Base-by-base conservation (phyloP, 768 basidiomycete genomes). In the Calocera viscosa region DNA sequence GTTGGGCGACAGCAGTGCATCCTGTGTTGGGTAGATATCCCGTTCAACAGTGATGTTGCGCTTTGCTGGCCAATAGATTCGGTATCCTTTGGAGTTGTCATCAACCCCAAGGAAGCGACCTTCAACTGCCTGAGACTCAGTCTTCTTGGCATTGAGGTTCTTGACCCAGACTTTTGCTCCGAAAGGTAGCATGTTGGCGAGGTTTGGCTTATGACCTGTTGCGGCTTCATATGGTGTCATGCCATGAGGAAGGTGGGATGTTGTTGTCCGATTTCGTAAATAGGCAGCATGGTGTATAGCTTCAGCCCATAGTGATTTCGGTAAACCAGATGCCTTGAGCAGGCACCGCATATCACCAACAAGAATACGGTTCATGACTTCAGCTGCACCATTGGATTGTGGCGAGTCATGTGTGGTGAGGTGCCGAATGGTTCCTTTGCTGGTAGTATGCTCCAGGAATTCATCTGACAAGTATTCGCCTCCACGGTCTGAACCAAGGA, bases 171-270 rank as follows among this genome's bases (percentile, higher is more conserved):
- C 66, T 17, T 68, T 39, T 0, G 64, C 41, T 0, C 74, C 70
- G 32, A 75, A 76, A n/a, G 70, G 66, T 0, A 67, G 69, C 0
- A 76, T 66, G 3, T 68, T 66, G 0, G 72, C 35, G 14, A 38
- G 35, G 35, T 38, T 38, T 5, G 35, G 35, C 14, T 38, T 38
- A 38, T 38, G 35, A 5, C 35, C 35, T 5, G 35, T 38, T 5
- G 35, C 35, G 35, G 35, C 35, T 14, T 38, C 35, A 38, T 38
- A 38, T 38, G 35, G 35, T 30, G 35, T 38, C 7, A 14, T 38
- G 14, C 35, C 35, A 38, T 14, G 5, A 5, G 35, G 35, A 5
- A 38, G 14, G 35, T 38, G 35, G 5, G 7, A 5, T 5, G 35
- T 38, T 5, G 35, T 38, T 5, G 35, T 38, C 35, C 64, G 30